Base-by-base conservation (phyloP, 345 rosid genomes). In the Eucalyptus curtisii region DNA sequence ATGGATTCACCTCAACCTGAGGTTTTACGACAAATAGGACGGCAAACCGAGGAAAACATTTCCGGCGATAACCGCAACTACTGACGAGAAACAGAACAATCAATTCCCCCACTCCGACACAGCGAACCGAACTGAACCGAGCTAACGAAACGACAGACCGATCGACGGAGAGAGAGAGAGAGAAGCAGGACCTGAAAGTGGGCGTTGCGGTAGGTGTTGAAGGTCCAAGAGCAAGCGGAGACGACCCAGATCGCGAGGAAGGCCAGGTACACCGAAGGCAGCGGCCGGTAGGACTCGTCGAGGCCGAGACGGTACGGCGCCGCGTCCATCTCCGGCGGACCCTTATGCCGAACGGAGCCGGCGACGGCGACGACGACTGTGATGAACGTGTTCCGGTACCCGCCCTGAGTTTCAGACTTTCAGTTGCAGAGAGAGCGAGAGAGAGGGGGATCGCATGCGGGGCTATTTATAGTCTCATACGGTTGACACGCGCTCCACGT, bases 221-320 rank as follows among this genome's bases (percentile, higher is more conserved):
- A 88, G 89, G 99, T 94, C 99, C 99, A 97, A 49, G 93, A 95
- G 89, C 93, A 95, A 94, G 97, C 96, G 86, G 96, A 96, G 91
- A 97, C 82, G 90, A 94, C 90, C 99, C 99, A 97, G 86, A 97
- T 90, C 82, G 90, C 90, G 50, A 96, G 92, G 86, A 97, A 94
- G 42, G 94, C 93, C 71, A 96, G 89, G 94, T 96, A 95, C 84
- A 96, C 93, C 45, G 95, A 88, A 31, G 99, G 98, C 31, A 97
- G 95, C 55, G 94, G 95, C 80, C 98, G 95, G 88, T 93, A 97
- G 53, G 95, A 94, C 76, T 95, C 99, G 92, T 95, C 96, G 31
- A 19, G 27, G 49, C 87, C 90, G n/a, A 86, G 87, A 88, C 86
- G 53, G 20, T 89, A 92, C 88, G 93, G 76, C 81, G 86, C 89